Percentiles rank a stretch among this genome's conserved stretches.
These are phyloP conservation scores for Bolboschoenoplectus hybrid DNA, from an alignment of 202 grass and related monocot species.

Conservation along the genomic window DNA sequence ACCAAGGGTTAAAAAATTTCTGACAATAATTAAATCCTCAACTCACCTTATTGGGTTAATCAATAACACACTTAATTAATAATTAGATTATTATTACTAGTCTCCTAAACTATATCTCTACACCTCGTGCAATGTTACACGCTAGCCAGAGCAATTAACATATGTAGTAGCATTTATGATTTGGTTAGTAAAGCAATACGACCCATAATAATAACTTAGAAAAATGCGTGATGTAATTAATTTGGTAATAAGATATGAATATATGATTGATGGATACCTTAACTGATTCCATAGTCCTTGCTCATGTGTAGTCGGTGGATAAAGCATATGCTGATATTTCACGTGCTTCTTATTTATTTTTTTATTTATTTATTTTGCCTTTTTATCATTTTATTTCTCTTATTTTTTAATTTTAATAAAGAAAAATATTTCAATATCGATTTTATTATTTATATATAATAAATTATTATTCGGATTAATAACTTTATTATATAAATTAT, in stretches of 20 bases:
- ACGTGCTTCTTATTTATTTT: neutral
- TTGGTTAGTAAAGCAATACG: neutral
- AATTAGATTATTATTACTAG: neutral
- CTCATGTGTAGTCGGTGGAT: conserved; percentile 17
- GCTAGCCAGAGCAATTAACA: neutral
- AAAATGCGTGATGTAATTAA: neutral
- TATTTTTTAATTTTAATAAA: neutral
- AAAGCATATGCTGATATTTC: conserved; percentile 18
- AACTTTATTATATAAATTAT: too few relatives aligned
- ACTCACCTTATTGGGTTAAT: neutral
- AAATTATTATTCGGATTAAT: too few relatives aligned
- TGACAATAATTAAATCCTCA: neutral
- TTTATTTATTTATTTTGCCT: neutral
- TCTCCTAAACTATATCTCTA: neutral
- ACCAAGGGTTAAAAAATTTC: neutral
- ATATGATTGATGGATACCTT: conserved; percentile 9
- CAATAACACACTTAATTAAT: neutral
- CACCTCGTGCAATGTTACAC: conserved; percentile 13
- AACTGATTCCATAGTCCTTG: conserved; percentile 3
- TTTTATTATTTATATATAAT: too few relatives aligned
- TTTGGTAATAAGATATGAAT: neutral
- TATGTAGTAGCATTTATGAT: conserved; percentile 22
- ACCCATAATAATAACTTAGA: neutral
- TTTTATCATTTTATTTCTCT: neutral
- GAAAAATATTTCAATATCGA: too few relatives aligned